Conservation (phyloP, 164 flowering plant genomes). For the Vitis rotundifolia region DNA sequence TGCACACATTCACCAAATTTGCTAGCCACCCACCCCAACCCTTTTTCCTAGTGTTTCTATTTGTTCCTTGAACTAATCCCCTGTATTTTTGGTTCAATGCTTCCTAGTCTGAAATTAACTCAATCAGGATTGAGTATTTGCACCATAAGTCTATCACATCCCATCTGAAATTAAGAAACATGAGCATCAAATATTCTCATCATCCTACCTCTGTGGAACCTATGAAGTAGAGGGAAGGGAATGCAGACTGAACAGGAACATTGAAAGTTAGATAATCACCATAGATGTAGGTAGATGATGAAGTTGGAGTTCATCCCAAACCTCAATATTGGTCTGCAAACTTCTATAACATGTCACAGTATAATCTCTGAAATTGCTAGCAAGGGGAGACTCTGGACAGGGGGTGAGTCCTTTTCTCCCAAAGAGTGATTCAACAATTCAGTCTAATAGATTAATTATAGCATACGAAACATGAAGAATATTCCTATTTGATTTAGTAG, state of each 20-base stretch:
- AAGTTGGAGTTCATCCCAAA: constrained; percentile 89
- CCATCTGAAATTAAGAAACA: background rate
- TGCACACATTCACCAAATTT: too few relatives aligned
- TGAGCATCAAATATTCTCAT: background rate
- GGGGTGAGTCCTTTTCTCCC: too few relatives aligned
- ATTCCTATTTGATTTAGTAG: too few relatives aligned
- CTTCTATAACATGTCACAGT: too few relatives aligned
- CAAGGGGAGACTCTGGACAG: too few relatives aligned
- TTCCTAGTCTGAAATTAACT: constrained; percentile 54
- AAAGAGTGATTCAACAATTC: too few relatives aligned
- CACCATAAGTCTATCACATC: background rate
- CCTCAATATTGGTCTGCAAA: constrained; percentile 14
- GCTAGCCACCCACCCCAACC: too few relatives aligned
- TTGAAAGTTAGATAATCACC: constrained; percentile 39
- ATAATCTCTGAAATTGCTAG: too few relatives aligned
- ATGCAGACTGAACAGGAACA: background rate
- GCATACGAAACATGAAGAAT: too few relatives aligned
- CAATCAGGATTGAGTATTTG: background rate
- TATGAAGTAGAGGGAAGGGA: background rate
- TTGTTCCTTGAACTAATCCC: too few relatives aligned
- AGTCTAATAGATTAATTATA: too few relatives aligned
- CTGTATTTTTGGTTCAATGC: constrained; percentile 66
- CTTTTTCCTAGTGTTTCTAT: too few relatives aligned
- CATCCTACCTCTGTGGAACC: background rate
- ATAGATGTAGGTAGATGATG: constrained; percentile 73